phyloP scores from a whole-genome alignment of 2,329 filamentous ascomycete species.

The Fusarium praegraminearum region DNA sequence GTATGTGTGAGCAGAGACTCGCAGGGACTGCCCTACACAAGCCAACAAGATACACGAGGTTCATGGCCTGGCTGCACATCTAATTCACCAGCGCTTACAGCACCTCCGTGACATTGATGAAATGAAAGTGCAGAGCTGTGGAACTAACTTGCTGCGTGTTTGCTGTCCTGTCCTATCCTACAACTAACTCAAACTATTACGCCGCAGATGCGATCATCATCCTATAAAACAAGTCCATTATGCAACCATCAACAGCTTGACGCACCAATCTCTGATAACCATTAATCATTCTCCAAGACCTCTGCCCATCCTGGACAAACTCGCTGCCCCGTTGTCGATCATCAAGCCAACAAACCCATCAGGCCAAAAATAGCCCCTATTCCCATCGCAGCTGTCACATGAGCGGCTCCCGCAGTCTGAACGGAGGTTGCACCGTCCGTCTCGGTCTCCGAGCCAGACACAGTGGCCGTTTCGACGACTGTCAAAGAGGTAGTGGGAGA shows the following conservation, averaged over 20 bases:
- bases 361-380: constrained; percentile 44
- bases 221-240: constrained; percentile 38
- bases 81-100: constrained; percentile 13
- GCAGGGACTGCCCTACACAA: constrained; percentile 12
- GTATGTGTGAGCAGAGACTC: background rate
- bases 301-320: background rate
- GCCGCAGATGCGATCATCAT: constrained; percentile 8
- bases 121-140: background rate
- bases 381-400: constrained; percentile 39
- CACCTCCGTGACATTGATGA: background rate
- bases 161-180: constrained; percentile 13
- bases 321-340: background rate
- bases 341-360: constrained; percentile 43
- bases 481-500: constrained; percentile 6
- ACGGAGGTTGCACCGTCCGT: constrained; percentile 29
- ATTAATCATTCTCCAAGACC: constrained; percentile 19
- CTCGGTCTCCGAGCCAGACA: constrained; percentile 19
- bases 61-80: background rate
- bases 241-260: constrained; percentile 22
- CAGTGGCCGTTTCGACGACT: constrained; percentile 2
- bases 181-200: constrained; percentile 16
- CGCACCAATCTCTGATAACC: constrained; percentile 16
- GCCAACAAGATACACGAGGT: constrained; percentile 4
- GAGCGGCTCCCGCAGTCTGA: constrained; percentile 42
- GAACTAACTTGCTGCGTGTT: constrained; percentile 26